phyloP scores from a whole-genome alignment of 805 yeast species.

The Dipodascopsis uninucleata region DNA sequence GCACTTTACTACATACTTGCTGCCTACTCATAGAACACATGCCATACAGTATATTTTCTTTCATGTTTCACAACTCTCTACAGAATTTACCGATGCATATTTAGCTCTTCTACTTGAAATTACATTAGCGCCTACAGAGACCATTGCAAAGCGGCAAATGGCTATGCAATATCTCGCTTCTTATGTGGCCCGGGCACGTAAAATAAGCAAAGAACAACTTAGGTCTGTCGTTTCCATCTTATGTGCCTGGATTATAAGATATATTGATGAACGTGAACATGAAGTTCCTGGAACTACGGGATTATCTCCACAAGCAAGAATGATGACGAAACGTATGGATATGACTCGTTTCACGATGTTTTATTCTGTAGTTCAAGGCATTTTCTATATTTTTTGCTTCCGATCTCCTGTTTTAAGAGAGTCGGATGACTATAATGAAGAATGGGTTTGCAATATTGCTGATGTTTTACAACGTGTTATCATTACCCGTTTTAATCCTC shows the following conservation, averaged over 20 bases:
- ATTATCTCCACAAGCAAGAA: not conserved
- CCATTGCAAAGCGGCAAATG: slow-evolving; percentile 72
- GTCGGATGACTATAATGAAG: slow-evolving; percentile 34
- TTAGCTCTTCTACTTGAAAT: slow-evolving; percentile 77
- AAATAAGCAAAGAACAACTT: slow-evolving; percentile 66
- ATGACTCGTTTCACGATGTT: slow-evolving; percentile 89
- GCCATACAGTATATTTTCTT: slow-evolving; percentile 83
- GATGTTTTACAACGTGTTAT: slow-evolving; percentile 82
- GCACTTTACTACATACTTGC: slow-evolving; percentile 72
- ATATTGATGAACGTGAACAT: slow-evolving; percentile 75
- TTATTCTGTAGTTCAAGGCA: slow-evolving; percentile 86
- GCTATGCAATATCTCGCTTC: slow-evolving; percentile 90
- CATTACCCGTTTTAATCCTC: slow-evolving; percentile 85
- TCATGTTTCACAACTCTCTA: slow-evolving; percentile 73
- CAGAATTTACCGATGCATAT: slow-evolving; percentile 80
- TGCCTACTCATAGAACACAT: slow-evolving; percentile 89
- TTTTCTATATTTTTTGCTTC: slow-evolving; percentile 88
- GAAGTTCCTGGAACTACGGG: slow-evolving; percentile 58
- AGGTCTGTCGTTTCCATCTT: slow-evolving; percentile 78
- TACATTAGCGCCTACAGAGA: slow-evolving; percentile 67
- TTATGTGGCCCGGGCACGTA: slow-evolving; percentile 80
- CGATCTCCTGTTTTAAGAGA: slow-evolving; percentile 59
- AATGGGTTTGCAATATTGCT: slow-evolving; percentile 80
- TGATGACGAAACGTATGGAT: slow-evolving; percentile 37
- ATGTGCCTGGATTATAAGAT: slow-evolving; percentile 77